phyloP scores from a whole-genome alignment of 352 stramenopile genomes.

The Phytopythium delawarense region DNA sequence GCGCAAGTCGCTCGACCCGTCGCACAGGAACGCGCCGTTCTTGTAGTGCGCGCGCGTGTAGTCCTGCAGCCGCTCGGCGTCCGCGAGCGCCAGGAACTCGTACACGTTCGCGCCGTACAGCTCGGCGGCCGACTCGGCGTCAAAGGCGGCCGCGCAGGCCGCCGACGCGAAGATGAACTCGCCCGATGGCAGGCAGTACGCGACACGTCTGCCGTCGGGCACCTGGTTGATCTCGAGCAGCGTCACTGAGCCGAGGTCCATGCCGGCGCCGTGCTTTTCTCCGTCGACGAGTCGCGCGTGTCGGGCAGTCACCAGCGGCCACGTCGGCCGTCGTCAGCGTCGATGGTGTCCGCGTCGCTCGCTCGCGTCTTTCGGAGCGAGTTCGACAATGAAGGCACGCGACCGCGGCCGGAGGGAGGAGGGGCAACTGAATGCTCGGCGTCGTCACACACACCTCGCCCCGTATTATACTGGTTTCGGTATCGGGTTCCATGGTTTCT shows the following conservation, averaged over 20 bases:
- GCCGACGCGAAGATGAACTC: constrained; percentile 72
- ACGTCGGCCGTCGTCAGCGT: not conserved
- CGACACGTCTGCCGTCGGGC: constrained; percentile 41
- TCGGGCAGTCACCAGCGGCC: not conserved
- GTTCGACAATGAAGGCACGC: constrained; percentile 6
- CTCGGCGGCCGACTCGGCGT: constrained; percentile 17
- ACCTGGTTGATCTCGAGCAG: constrained; percentile 61
- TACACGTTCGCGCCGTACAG: constrained; percentile 65
- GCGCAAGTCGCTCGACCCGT: constrained; percentile 26
- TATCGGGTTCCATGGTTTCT: too few species aligned
- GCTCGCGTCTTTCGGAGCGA: not conserved
- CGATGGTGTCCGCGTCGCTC: not conserved
- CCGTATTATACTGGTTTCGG: too few species aligned
- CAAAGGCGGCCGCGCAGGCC: constrained; percentile 40
- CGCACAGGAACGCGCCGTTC: constrained; percentile 10
- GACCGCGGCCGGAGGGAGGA: not conserved
- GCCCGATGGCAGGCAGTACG: constrained; percentile 63
- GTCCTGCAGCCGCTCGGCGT: constrained; percentile 64
- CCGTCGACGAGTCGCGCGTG: not conserved
- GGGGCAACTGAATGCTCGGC: too few species aligned
- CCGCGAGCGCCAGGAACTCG: constrained; percentile 44
- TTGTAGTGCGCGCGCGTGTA: constrained; percentile 35
- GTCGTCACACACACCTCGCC: too few species aligned
- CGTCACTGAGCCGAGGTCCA: constrained; percentile 50
- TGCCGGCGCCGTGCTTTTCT: constrained; percentile 13